A percentile compares a stretch with the other conserved stretches of the same genome.
Conservation (phyloP, 768 basidiomycete species). For the Chalciporus piperatus region DNA sequence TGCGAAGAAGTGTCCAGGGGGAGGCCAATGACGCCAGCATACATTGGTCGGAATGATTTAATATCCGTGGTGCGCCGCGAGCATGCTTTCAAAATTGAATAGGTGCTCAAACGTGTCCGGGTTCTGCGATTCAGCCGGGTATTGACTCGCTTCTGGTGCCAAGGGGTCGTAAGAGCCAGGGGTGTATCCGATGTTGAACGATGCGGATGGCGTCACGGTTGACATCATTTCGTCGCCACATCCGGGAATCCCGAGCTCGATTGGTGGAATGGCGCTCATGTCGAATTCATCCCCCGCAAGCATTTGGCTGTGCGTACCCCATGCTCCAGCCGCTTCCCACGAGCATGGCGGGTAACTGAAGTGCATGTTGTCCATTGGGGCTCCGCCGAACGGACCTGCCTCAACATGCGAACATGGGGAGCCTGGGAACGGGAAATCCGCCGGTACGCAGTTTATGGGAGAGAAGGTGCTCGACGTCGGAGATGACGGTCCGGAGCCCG, state of each 20-base stretch:
- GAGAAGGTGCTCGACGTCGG: slow-evolving; percentile 51
- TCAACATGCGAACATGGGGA: slow-evolving; percentile 11
- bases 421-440: slow-evolving; percentile 23
- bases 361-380: slow-evolving; percentile 22
- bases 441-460: slow-evolving; percentile 29
- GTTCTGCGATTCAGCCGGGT: slow-evolving; percentile 27
- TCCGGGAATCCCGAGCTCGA: slow-evolving; percentile 57
- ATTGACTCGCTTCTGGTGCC: slow-evolving; percentile 32
- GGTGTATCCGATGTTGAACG: slow-evolving; percentile 22
- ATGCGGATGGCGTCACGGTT: slow-evolving; percentile 4
- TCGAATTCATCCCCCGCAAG: slow-evolving; percentile 67
- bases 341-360: slow-evolving; percentile 31
- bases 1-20: slow-evolving; percentile 23
- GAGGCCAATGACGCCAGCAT: slow-evolving; percentile 37
- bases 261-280: slow-evolving; percentile 58
- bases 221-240: slow-evolving; percentile 31
- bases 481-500: slow-evolving; percentile 50
- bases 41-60: slow-evolving; percentile 31
- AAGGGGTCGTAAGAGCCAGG: slow-evolving; percentile 24
- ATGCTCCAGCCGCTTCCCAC: slow-evolving; percentile 32
- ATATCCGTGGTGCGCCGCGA: slow-evolving; percentile 30
- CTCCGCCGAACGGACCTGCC: slow-evolving; percentile 17
- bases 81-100: slow-evolving; percentile 38
- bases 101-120: slow-evolving; percentile 37
- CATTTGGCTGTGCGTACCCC: slow-evolving; percentile 35